These are phyloP conservation scores for Salix caprea DNA, from an alignment of 345 rosid genomes.

Conservation along the genomic window DNA sequence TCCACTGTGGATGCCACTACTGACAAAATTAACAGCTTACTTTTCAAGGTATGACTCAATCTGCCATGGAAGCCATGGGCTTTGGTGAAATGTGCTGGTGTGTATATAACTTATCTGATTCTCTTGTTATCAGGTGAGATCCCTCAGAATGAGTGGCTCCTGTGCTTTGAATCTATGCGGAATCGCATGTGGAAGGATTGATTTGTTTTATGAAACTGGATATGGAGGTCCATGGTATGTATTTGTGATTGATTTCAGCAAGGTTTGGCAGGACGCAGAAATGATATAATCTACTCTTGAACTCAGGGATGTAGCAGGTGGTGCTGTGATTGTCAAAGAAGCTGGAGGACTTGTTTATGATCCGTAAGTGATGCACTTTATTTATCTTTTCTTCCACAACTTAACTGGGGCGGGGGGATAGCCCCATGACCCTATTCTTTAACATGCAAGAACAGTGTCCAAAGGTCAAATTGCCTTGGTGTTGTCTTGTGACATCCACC, in stretches of 20 bases:
- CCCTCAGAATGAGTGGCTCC: slow-evolving; percentile 87
- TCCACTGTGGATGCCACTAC: slow-evolving; percentile 63
- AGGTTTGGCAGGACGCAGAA: background rate
- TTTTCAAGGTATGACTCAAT: slow-evolving; percentile 58
- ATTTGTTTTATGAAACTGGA: slow-evolving; percentile 74
- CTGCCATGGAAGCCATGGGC: background rate
- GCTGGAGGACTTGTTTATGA: slow-evolving; percentile 92
- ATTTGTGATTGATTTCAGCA: background rate
- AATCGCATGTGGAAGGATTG: slow-evolving; percentile 84
- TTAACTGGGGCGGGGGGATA: background rate
- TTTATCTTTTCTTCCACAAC: background rate
- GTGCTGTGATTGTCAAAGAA: slow-evolving; percentile 74
- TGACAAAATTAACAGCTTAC: slow-evolving; percentile 67
- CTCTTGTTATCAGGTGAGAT: slow-evolving; percentile 65
- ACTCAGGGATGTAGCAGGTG: slow-evolving; percentile 92
- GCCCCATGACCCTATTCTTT: background rate
- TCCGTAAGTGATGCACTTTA: slow-evolving; percentile 56
- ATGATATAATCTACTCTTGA: slow-evolving; percentile 4
- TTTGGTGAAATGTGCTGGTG: slow-evolving; percentile 1
- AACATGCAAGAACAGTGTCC: background rate
- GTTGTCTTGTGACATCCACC: background rate
- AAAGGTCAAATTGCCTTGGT: background rate
- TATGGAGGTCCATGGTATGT: slow-evolving; percentile 92
- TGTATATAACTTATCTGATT: background rate
- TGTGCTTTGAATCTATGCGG: slow-evolving; percentile 95